phyloP scores from a whole-genome alignment of 2,329 filamentous ascomycete species.

The Ambrosiella beaveri region DNA sequence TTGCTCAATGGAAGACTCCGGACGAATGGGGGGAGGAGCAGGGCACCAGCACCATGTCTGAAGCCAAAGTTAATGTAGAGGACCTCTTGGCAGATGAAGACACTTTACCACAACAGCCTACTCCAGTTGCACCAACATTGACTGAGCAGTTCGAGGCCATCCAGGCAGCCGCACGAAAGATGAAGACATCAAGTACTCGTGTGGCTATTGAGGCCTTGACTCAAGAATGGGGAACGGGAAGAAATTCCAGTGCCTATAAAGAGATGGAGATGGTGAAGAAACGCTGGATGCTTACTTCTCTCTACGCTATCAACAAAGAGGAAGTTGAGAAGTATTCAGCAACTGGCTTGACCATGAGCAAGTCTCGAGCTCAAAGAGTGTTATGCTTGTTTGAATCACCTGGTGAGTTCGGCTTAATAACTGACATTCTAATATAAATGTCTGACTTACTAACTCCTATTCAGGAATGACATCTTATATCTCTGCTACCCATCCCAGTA shows the following conservation, averaged over 20 bases:
- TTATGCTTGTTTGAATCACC: slow-evolving; percentile 35
- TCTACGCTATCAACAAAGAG: slow-evolving; percentile 26
- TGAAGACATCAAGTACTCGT: slow-evolving; percentile 34
- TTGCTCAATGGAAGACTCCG: slow-evolving; percentile 17
- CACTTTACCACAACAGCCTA: slow-evolving; percentile 7
- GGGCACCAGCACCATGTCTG: background rate
- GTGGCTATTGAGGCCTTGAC: slow-evolving; percentile 38
- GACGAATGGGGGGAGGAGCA: slow-evolving; percentile 23
- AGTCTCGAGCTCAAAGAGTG: slow-evolving; percentile 15
- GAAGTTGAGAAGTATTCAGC: background rate
- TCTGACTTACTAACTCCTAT: background rate
- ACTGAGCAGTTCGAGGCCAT: slow-evolving; percentile 20
- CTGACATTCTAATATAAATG: background rate
- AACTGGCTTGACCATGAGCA: background rate
- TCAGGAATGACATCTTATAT: slow-evolving; percentile 33
- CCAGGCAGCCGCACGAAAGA: slow-evolving; percentile 36
- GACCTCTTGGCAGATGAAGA: slow-evolving; percentile 8
- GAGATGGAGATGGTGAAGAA: slow-evolving; percentile 38
- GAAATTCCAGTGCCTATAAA: slow-evolving; percentile 30
- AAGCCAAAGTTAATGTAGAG: slow-evolving; percentile 5
- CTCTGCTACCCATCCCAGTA: slow-evolving; percentile 25
- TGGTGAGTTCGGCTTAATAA: slow-evolving; percentile 20
- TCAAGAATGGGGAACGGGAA: slow-evolving; percentile 28
- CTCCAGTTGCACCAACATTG: slow-evolving; percentile 18
- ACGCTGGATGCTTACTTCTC: slow-evolving; percentile 42